Percentiles rank a stretch among this genome's conserved stretches.
These are phyloP conservation scores for Iberis pinnata DNA, from an alignment of 345 rosid species.

Conservation along the genomic window DNA sequence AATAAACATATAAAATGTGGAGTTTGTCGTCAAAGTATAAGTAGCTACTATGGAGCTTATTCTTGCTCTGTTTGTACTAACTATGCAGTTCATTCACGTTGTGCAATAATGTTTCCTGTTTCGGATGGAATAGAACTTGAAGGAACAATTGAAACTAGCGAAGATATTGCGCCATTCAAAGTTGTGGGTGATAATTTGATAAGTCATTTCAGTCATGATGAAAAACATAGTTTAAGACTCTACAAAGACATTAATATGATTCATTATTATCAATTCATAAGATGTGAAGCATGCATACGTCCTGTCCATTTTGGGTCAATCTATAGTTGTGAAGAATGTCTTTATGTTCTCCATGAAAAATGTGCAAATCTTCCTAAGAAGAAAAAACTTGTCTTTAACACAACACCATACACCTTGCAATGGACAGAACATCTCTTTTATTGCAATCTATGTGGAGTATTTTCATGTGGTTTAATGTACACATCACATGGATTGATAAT, in stretches of 20 bases:
- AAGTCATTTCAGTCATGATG: conserved; percentile 1
- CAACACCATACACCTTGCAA: not conserved
- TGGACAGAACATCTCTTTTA: not conserved
- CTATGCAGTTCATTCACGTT: not conserved
- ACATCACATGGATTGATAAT: not conserved
- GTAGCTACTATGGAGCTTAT: conserved; percentile 3
- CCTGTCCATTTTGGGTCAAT: not conserved
- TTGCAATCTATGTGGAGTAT: not conserved
- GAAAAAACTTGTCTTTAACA: not conserved
- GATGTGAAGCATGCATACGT: not conserved
- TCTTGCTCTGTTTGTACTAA: not conserved
- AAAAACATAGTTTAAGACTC: conserved; percentile 1
- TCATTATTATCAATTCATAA: not conserved
- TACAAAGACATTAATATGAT: not conserved
- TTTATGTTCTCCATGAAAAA: not conserved
- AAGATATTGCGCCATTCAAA: conserved; percentile 1
- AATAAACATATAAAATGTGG: not conserved
- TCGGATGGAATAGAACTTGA: conserved; percentile 6
- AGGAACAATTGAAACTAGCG: not conserved
- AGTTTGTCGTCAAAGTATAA: not conserved
- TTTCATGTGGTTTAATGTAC: not conserved
- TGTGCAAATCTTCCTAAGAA: not conserved
- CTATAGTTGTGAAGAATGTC: not conserved
- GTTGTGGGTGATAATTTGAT: conserved; percentile 10
- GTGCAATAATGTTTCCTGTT: not conserved